These are phyloP conservation scores for Sarocladium brachiariae DNA, from an alignment of 2,329 filamentous ascomycete species.

Conservation along the genomic window DNA sequence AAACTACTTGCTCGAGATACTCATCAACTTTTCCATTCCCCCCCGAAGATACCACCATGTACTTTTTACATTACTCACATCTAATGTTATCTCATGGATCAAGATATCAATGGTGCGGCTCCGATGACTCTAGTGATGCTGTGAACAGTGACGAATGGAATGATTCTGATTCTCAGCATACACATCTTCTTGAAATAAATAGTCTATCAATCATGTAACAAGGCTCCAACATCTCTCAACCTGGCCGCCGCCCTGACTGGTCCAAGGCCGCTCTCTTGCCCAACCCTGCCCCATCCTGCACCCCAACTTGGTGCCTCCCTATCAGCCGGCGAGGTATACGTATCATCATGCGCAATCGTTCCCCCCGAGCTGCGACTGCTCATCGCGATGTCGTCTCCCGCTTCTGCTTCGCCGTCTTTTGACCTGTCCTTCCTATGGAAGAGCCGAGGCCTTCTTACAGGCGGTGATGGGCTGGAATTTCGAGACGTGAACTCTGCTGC, in stretches of 20 bases:
- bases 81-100: no score
- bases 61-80: no score
- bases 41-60: no score
- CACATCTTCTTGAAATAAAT: no score
- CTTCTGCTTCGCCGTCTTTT: conserved; percentile 10
- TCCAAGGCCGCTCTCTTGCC: conserved; percentile 12
- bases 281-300: conserved; percentile 24
- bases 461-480: conserved; percentile 14
- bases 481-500: conserved; percentile 20
- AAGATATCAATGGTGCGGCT: no score
- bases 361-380: conserved; percentile 22
- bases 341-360: neutral
- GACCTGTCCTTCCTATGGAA: conserved; percentile 16
- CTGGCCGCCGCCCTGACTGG: conserved; percentile 17
- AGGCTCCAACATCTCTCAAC: conserved; percentile 16
- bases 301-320: conserved; percentile 19
- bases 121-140: no score
- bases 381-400: conserved; percentile 24
- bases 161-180: no score
- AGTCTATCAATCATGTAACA: conserved; percentile 2
- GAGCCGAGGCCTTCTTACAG: conserved; percentile 19
- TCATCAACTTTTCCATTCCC: no score
- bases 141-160: no score
- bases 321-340: conserved; percentile 9
- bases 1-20: no score